Conservation (phyloP, 2,329 filamentous ascomycete genomes). For the Beauveria varroae region DNA sequence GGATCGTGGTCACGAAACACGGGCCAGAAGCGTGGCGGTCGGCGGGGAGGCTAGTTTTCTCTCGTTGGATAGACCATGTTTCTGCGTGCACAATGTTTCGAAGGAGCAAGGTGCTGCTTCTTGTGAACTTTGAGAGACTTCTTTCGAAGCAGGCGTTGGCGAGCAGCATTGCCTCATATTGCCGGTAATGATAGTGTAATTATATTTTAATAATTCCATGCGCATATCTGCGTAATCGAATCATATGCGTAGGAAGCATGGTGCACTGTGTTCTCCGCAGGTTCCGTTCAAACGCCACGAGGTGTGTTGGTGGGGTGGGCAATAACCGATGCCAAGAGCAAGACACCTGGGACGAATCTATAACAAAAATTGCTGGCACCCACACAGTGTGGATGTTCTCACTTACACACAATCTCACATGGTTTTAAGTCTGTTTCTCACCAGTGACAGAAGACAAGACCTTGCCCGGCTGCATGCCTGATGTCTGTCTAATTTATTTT, state of each 20-base stretch:
- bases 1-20: slow-evolving; percentile 9
- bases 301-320: not conserved
- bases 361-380: too few species aligned
- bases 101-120: not conserved
- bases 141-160: too few species aligned
- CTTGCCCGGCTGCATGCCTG: too few species aligned
- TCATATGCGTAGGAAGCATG: not conserved
- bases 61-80: not conserved
- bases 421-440: too few species aligned
- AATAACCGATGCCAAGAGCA: too few species aligned
- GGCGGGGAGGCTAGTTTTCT: slow-evolving; percentile 12
- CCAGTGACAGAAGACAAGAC: too few species aligned
- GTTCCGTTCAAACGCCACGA: not conserved
- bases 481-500: not conserved
- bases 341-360: too few species aligned
- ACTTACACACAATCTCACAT: too few species aligned
- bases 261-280: not conserved
- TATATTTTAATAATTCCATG: not conserved
- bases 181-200: not conserved
- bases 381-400: too few species aligned
- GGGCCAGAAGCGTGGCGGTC: slow-evolving; percentile 8
- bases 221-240: not conserved
- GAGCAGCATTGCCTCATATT: too few species aligned
- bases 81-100: not conserved
- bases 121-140: not conserved